Evolutionary conservation across 805 yeast genomes (phyloP), one percentile per base, ranked within the genome.

Genomic region (Nakazawaea pomicola): DNA sequence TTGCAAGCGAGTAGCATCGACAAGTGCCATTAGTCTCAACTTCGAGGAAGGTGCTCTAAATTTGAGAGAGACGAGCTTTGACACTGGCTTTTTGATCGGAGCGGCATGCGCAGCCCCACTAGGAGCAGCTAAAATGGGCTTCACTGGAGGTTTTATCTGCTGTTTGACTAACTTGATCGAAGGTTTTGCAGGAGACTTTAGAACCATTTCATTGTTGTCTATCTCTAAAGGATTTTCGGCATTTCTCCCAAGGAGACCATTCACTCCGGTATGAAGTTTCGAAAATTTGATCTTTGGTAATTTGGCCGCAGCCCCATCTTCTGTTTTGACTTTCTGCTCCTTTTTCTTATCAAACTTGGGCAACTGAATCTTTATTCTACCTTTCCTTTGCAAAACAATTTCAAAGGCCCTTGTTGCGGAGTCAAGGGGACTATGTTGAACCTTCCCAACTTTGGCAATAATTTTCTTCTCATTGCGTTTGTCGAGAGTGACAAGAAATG

Each of bases 381-480:
- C 79, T 50, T 79, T 82, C 45, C 87, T 64, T 48, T 71, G 80
- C 15, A 88, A 61, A 5, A 73, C 65, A n/a, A 87, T 63, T 29
- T 65, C 65, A 3, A 80, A 80, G 19, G 64, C 64, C 0, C 76
- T 83, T 4, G 15, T 10, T 3, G 36, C 29, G 2, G 38, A 33
- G 14, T 42, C 38, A 9, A n/a, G n/a, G n/a, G n/a, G n/a, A n/a
- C n/a, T n/a, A n/a, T n/a, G n/a, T n/a, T n/a, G n/a, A n/a, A 41
- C 21, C 16, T 45, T 47, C 4, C 68, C 47, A 38, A 74, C 51
- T 48, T 70, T 72, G 0, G 88, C 86, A 6, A 74, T 76, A 18
- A 93, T 64, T 48, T 76, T 77, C 54, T 76, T 80, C 39, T 78
- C 78, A 49, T 79, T 71, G 3, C 96, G 96, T 11, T 79, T 61